Percentiles rank a stretch among this genome's conserved stretches.
These are phyloP conservation scores for Pistacia atlantica DNA, from an alignment of 345 rosid genomes.

Conservation along the genomic window DNA sequence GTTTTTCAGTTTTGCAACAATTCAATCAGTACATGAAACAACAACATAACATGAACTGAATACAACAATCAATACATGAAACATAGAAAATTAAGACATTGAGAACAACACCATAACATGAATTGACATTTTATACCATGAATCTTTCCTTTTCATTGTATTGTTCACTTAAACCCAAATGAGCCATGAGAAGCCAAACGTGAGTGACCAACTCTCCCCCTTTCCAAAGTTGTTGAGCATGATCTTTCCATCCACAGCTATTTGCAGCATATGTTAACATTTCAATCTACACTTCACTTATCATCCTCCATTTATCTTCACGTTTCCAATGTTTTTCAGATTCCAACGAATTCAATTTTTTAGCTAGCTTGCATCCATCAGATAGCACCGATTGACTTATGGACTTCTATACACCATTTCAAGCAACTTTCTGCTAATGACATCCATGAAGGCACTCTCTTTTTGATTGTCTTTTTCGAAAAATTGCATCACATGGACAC, in stretches of 20 bases:
- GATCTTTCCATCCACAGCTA: constrained; percentile 19
- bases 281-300: constrained; percentile 26
- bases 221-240: constrained; percentile 18
- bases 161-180: constrained; percentile 28
- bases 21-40: no score
- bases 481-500: not conserved
- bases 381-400: constrained; percentile 8
- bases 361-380: constrained; percentile 14
- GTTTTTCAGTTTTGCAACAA: no score
- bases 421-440: not conserved
- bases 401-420: not conserved
- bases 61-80: no score
- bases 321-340: not conserved
- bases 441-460: not conserved
- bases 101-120: no score
- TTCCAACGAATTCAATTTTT: not conserved
- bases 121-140: not conserved
- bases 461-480: not conserved
- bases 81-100: no score
- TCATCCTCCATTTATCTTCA: not conserved
- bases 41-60: no score
- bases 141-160: not conserved
- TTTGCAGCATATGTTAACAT: constrained; percentile 21
- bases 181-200: constrained; percentile 21
- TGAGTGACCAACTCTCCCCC: constrained; percentile 35